Percentiles rank a stretch among this genome's conserved stretches.
Evolutionary conservation across 2,329 filamentous ascomycete genomes (phyloP).

Genomic region (Lecanicillium sp.): DNA sequence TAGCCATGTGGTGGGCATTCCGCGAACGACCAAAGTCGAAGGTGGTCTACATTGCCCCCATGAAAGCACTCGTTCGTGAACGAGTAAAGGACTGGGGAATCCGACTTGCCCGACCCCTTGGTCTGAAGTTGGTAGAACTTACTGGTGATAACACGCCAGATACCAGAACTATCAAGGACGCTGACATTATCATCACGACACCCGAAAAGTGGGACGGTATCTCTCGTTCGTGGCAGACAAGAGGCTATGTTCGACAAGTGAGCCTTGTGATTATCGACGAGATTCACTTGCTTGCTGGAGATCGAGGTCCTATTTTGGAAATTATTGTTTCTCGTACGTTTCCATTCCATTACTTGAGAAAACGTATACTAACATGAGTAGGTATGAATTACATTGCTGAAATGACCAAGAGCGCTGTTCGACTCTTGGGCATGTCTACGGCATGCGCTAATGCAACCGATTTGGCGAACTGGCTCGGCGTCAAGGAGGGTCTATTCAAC

Average conservation of each 20-base stretch:
- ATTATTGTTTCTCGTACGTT: constrained; percentile 74
- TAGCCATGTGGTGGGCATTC: constrained; percentile 99
- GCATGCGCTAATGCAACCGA: constrained; percentile 94
- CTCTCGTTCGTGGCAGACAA: constrained; percentile 95
- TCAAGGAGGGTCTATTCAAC: constrained; percentile 93
- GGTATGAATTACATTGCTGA: constrained; percentile 98
- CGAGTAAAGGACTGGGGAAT: constrained; percentile 91
- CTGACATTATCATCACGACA: constrained; percentile 96
- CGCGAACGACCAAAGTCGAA: constrained; percentile 90
- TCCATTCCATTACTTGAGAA: background rate
- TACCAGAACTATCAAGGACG: constrained; percentile 88
- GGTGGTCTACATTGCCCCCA: constrained; percentile 97
- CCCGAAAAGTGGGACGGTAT: constrained; percentile 99
- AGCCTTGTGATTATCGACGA: constrained; percentile 97
- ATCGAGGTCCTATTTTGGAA: constrained; percentile 93
- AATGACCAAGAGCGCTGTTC: constrained; percentile 81
- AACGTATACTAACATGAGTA: constrained; percentile 27
- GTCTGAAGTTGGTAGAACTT: constrained; percentile 85
- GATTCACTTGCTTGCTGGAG: constrained; percentile 93
- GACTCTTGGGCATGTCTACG: constrained; percentile 96
- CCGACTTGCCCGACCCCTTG: constrained; percentile 73
- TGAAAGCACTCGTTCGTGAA: constrained; percentile 97
- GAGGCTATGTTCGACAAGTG: constrained; percentile 91
- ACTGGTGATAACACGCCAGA: constrained; percentile 97
- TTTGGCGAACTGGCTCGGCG: constrained; percentile 91